phyloP scores from a whole-genome alignment of 768 basidiomycete genomes.

The Pholiota microspora region DNA sequence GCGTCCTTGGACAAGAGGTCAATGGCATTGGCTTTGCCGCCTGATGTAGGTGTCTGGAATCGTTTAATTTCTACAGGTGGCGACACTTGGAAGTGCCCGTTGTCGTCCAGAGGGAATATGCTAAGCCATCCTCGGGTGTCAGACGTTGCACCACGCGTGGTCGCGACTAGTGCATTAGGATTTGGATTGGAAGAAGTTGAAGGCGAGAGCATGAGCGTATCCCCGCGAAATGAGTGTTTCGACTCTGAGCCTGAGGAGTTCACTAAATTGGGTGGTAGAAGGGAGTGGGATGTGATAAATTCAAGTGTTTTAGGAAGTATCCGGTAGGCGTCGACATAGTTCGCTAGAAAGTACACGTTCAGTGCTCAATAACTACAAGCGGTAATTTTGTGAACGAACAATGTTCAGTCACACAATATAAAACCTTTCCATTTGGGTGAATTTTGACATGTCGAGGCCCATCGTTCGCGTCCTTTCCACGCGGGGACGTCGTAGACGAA shows the following conservation, averaged over 20 bases:
- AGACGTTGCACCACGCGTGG: constrained; percentile 42
- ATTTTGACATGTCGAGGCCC: constrained; percentile 53
- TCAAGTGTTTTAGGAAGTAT: constrained; percentile 31
- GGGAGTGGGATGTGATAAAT: constrained; percentile 30
- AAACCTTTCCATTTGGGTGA: constrained; percentile 47
- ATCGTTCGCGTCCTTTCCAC: constrained; percentile 34
- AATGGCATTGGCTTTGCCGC: constrained; percentile 52
- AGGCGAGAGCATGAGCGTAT: constrained; percentile 43
- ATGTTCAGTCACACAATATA: constrained; percentile 55
- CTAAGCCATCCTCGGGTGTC: constrained; percentile 40
- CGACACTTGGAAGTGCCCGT: constrained; percentile 32
- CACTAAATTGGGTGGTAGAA: constrained; percentile 21
- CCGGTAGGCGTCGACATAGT: constrained; percentile 42
- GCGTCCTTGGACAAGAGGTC: constrained; percentile 35
- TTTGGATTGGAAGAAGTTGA: constrained; percentile 31
- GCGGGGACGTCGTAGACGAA: constrained; percentile 36
- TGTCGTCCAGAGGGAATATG: constrained; percentile 37
- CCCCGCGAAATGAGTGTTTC: constrained; percentile 35
- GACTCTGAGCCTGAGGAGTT: constrained; percentile 9
- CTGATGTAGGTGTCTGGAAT: constrained; percentile 44
- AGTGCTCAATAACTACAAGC: background rate
- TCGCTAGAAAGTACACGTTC: constrained; percentile 28
- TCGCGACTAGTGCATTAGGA: constrained; percentile 42
- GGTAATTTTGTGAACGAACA: constrained; percentile 29
- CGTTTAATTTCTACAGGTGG: constrained; percentile 27